phyloP scores from a whole-genome alignment of 1,284 basidiomycete species.

The Moniliella sp. region DNA sequence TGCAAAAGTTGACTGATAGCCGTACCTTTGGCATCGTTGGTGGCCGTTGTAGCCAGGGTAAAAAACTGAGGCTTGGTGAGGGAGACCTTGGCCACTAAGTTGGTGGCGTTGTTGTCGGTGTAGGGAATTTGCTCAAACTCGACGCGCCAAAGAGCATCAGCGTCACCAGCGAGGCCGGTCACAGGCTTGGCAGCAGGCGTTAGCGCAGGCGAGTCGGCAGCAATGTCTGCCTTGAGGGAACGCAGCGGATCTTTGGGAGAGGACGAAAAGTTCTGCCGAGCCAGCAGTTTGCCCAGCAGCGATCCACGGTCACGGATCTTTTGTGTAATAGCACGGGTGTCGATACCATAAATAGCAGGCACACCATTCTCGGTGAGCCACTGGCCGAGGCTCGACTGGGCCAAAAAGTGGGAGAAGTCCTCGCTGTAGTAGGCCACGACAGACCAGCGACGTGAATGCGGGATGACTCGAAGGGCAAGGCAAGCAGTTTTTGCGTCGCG shows the following conservation, averaged over 20 bases:
- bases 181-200: slow-evolving; percentile 17
- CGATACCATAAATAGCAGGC: slow-evolving; percentile 84
- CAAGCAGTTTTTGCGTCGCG: slow-evolving; percentile 36
- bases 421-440: slow-evolving; percentile 74
- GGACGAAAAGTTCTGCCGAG: no score
- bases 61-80: slow-evolving; percentile 48
- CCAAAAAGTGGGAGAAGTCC: slow-evolving; percentile 84
- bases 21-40: slow-evolving; percentile 35
- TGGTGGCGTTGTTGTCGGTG: slow-evolving; percentile 65
- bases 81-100: slow-evolving; percentile 78
- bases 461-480: slow-evolving; percentile 59
- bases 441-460: slow-evolving; percentile 84
- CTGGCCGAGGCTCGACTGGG: slow-evolving; percentile 59
- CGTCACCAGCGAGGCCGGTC: slow-evolving; percentile 1
- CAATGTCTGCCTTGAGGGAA: no score
- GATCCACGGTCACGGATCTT: slow-evolving; percentile 80
- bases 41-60: slow-evolving; percentile 31
- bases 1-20: slow-evolving; percentile 44
- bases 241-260: no score
- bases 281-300: slow-evolving; percentile 45
- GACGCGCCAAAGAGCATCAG: slow-evolving; percentile 46
- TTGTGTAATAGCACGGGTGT: slow-evolving; percentile 91
- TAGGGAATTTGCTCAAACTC: slow-evolving; percentile 63
- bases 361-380: slow-evolving; percentile 91
- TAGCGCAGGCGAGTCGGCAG: no score